Evolutionary conservation across 2,329 filamentous ascomycete genomes (phyloP), one percentile per base, ranked within the genome.

Genomic region (Hymenotorrendiella dingleyae): DNA sequence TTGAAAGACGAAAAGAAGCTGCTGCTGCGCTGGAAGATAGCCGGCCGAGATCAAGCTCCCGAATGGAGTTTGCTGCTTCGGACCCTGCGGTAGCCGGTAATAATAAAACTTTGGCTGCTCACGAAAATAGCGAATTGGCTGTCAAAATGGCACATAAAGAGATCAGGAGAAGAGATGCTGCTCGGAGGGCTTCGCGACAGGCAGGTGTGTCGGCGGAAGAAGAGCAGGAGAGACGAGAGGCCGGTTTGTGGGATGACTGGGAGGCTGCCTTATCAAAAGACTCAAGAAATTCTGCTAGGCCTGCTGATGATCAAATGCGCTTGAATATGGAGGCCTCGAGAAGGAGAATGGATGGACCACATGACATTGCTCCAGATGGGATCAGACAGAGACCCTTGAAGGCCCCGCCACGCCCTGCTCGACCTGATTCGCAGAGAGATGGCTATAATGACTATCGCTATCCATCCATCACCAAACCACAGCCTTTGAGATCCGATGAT

Each of bases 81-180:
- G 83, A 87, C 47, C 80, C 80, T 0, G 81, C 76, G 2, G 63
- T 86, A 10, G 68, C 70, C 14, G 74, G 75, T 3, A 72, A 70
- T 9, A 69, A 72, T 1, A 74, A 73, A 50, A 72, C 86, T 1
- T 65, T 94, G 11, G 80, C 86, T 55, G 84, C 84, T 0, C 74
- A 73, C 1, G 78, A 88, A 43, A 72, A 94, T 49, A 76, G 80
- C 49, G 82, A 90, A 9, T 66, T 94, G 34, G 89, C 88, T 0
- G 80, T 94, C 6, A 77, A 83, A 50, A 63, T 94, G 22, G 87
- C 87, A 0, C 80, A 82, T 49, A 76, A 76, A 42, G 87, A 94
- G 63, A 74, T 89, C 44, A 70, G 67, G 43, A 73, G 84, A 30
- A 72, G 87, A 51, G 81, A 85, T 54, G 78, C 75, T 11, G 72